Evolutionary conservation across 305 asterid genomes (phyloP), one percentile per base, ranked within the genome.

Genomic region (Euphrasia arctica): DNA sequence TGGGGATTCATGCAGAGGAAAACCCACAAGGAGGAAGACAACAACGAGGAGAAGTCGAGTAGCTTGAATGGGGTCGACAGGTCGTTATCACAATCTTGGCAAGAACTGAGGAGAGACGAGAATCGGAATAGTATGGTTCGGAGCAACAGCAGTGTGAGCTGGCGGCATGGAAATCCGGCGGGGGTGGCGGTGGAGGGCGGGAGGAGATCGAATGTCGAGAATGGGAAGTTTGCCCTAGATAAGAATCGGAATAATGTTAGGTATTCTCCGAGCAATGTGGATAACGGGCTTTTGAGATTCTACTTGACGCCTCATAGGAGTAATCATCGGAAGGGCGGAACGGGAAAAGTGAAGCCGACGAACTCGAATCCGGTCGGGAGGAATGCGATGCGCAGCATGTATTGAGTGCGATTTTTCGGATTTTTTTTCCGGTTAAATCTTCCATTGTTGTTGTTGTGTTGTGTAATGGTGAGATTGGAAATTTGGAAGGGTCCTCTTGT

Each of bases 81-180:
- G 78, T 85, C 97, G 0, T 75, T 73, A 4, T 93, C 98, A 1
- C 94, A 82, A 59, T 81, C 98, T 18, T 92, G 98, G 65, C 32
- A 28, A 54, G 58, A 54, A 54, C 4, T 25, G 36, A 54, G 59
- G 15, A 11, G 36, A 22, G 59, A 25, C 1, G 6, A 52, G 8
- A 18, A 52, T 18, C 18, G 25, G 9, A 52, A 7, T 69, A 80
- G 65, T 25, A 76, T 82, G 74, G 68, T 83, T 22, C 67, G 97
- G 66, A 93, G 95, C 79, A 86, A 82, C 56, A 92, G 98, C 52
- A 88, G 90, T 60, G 94, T 90, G 67, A 88, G 95, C 75, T 86
- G 96, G 90, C 84, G 98, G 74, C 79, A 82, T 8, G 81, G 79
- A 0, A 78, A 72, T 36, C 79, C 75, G 27, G 64, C 76, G 29